phyloP scores from a whole-genome alignment of 2,329 filamentous ascomycete species.

The Zymoseptoria pseudotritici region DNA sequence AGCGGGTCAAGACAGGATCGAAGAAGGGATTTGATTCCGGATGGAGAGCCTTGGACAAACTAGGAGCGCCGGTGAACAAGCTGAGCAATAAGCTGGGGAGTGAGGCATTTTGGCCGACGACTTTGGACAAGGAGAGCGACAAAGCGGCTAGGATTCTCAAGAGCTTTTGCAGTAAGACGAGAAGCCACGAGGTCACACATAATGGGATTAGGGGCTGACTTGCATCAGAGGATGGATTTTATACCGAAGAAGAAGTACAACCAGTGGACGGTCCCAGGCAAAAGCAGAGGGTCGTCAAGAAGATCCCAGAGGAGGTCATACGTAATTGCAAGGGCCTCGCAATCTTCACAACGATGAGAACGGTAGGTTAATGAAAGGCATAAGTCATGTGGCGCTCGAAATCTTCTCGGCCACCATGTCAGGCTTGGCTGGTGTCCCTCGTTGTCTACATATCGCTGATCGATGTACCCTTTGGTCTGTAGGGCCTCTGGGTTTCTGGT shows the following conservation, averaged over 20 bases:
- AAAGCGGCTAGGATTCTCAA: slow-evolving; percentile 84
- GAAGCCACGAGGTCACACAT: too few species aligned
- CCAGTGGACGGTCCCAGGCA: slow-evolving; percentile 46
- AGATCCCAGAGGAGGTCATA: slow-evolving; percentile 78
- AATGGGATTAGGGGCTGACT: too few species aligned
- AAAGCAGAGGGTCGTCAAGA: slow-evolving; percentile 63
- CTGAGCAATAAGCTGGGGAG: slow-evolving; percentile 73
- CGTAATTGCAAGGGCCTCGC: slow-evolving; percentile 83
- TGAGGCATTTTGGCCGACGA: slow-evolving; percentile 80
- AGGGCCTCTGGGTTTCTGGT: slow-evolving; percentile 79
- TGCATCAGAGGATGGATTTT: slow-evolving; percentile 57
- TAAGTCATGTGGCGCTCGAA: too few species aligned
- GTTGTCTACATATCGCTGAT: too few species aligned
- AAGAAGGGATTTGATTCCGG: slow-evolving; percentile 69
- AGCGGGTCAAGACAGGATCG: slow-evolving; percentile 46
- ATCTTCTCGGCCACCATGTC: too few species aligned
- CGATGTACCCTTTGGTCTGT: too few species aligned
- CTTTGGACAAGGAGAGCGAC: slow-evolving; percentile 80
- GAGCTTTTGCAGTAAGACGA: slow-evolving; percentile 71
- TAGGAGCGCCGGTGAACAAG: slow-evolving; percentile 64
- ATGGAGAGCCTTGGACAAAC: slow-evolving; percentile 59
- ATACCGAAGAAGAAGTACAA: slow-evolving; percentile 47
- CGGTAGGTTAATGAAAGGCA: slow-evolving; percentile 26
- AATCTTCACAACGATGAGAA: slow-evolving; percentile 93
- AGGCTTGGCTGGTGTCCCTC: too few species aligned